Evolutionary conservation across 2,329 filamentous ascomycete genomes (phyloP).

Genomic region (Venturia carpophila): DNA sequence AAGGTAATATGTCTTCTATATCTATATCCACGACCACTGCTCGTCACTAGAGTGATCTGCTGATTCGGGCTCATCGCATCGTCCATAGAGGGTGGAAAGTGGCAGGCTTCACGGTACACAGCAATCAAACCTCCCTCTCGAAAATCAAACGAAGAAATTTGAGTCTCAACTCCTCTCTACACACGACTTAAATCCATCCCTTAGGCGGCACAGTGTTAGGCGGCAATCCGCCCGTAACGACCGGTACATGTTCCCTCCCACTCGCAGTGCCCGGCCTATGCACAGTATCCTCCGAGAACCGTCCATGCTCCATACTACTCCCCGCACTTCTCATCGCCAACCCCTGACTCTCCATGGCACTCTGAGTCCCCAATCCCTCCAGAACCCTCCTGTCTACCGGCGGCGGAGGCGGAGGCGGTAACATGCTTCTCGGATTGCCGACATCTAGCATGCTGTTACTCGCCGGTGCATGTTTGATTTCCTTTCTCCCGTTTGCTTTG

Average conservation of each 20-base stretch:
- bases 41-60: no score
- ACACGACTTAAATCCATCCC: not conserved
- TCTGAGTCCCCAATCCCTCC: not conserved
- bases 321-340: not conserved
- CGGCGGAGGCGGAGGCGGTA: not conserved
- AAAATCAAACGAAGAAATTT: no score
- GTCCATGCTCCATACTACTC: not conserved
- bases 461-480: conserved; percentile 32
- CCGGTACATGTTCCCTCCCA: not conserved
- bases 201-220: not conserved
- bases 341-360: not conserved
- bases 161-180: no score
- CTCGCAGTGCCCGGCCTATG: not conserved
- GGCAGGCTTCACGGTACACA: no score
- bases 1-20: no score
- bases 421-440: not conserved
- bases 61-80: no score
- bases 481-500: conserved; percentile 80
- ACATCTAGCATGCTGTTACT: not conserved
- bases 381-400: not conserved
- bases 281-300: not conserved
- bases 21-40: no score
- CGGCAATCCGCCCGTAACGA: not conserved
- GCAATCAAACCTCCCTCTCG: no score
- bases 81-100: no score